Evolutionary conservation across 2,329 filamentous ascomycete genomes (phyloP).

Genomic region (Trichoderma koningiopsis): DNA sequence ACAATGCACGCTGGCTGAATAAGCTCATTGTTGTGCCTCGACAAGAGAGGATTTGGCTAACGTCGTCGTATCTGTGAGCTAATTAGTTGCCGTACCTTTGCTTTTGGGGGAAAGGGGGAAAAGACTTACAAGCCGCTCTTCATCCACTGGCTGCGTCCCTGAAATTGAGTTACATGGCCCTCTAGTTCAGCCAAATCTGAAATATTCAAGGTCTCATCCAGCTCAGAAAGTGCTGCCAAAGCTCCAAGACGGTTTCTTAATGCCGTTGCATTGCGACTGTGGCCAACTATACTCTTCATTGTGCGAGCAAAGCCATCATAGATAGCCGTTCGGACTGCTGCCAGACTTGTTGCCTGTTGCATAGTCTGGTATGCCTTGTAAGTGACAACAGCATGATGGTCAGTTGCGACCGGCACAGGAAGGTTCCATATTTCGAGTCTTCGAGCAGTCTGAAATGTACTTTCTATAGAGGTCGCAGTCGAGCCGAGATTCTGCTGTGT

Average conservation of each 20-base stretch:
- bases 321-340: conserved; percentile 57
- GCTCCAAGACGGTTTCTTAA: conserved; percentile 61
- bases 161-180: conserved; percentile 64
- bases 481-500: conserved; percentile 63
- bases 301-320: conserved; percentile 64
- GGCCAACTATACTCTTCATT: conserved; percentile 58
- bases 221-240: conserved; percentile 75
- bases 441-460: conserved; percentile 76
- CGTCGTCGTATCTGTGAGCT: conserved; percentile 66
- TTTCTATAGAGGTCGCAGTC: conserved; percentile 63
- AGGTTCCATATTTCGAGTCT: conserved; percentile 92
- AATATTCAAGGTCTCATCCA: conserved; percentile 74
- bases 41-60: conserved; percentile 78
- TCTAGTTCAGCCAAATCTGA: conserved; percentile 62
- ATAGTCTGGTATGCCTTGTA: conserved; percentile 83
- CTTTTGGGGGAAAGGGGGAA: background rate
- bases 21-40: conserved; percentile 81
- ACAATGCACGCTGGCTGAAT: conserved; percentile 67
- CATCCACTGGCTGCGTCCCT: conserved; percentile 74
- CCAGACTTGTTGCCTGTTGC: conserved; percentile 63
- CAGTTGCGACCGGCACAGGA: conserved; percentile 65
- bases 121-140: conserved; percentile 69
- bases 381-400: conserved; percentile 67
- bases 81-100: conserved; percentile 24
- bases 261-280: conserved; percentile 52